Base-by-base conservation (phyloP, 1,139 yeast genomes). In the Hyphopichia fennica region DNA sequence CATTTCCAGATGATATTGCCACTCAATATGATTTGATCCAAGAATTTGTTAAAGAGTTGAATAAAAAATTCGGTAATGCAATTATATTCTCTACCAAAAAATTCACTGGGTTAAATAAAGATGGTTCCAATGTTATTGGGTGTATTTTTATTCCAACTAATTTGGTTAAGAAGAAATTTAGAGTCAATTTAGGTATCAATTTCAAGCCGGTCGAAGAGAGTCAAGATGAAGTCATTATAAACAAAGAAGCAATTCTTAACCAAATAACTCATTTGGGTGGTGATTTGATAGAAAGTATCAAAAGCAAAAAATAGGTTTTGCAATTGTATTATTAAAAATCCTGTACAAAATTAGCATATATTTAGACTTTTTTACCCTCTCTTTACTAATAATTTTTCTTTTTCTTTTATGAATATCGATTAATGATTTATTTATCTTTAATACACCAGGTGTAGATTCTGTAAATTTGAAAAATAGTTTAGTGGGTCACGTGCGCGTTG, bases 191-290 rank as follows among this genome's bases (percentile, higher is more conserved):
- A 49, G 95, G 91, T 20, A 84, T 81, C 53, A 86, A 89, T 51
- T 77, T 84, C 39, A 77, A 77, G 57, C 96, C 96, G 1, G 63
- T 73, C 5, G 79, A 72, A 22, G 70, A 72, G 31, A 69, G 65
- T 32, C 53, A 60, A 37, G 77, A 67, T 25, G 80, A 72, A 42
- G 87, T 87, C n/a, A 69, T 69, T 37, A 69, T 90, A 42, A 89
- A 91, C 62, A 84, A 79, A 57, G 84, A 79, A n/a, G 87, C 93
- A 1, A 76, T 88, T 31, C 66, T 85, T 47, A 77, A 78, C 45
- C 96, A 91, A 61, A 84, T 91, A 40, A 72, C 75, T 41, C 71
- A 86, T 36, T 71, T 87, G 42, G 96, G 96, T 13, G 93, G 90
- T 28, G 95, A 87, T 52, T 63, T 81, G 47, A 65, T 80, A 15